Evolutionary conservation across 495 filamentous ascomycete species (phyloP).

Genomic region (Aspergillus coremiiformis): DNA sequence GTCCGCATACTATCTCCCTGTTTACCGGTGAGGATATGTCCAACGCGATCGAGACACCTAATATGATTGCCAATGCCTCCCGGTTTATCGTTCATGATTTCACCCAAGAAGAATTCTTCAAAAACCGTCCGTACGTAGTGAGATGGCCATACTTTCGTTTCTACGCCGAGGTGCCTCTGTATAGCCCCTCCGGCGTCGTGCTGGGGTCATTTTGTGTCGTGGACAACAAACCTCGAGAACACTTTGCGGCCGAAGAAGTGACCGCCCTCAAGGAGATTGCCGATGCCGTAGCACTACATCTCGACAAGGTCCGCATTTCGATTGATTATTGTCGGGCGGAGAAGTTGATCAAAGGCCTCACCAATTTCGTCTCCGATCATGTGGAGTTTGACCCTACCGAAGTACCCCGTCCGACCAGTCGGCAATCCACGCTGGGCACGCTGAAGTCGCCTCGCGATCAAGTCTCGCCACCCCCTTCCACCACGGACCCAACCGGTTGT

Average conservation of each 20-base stretch:
- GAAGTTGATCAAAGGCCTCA: slow-evolving; percentile 18
- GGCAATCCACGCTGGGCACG: slow-evolving; percentile 29
- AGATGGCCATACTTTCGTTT: slow-evolving; percentile 39
- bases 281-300: slow-evolving; percentile 15
- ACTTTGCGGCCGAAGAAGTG: slow-evolving; percentile 18
- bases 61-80: slow-evolving; percentile 15
- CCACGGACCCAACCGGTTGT: not conserved
- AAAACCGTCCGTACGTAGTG: slow-evolving; percentile 29
- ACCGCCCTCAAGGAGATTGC: slow-evolving; percentile 22
- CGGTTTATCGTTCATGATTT: slow-evolving; percentile 43
- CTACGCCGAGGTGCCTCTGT: slow-evolving; percentile 57
- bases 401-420: not conserved
- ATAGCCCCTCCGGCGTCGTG: slow-evolving; percentile 46
- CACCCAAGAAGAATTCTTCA: slow-evolving; percentile 34
- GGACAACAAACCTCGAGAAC: slow-evolving; percentile 40
- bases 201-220: slow-evolving; percentile 58
- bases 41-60: not conserved
- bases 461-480: slow-evolving; percentile 4
- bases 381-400: slow-evolving; percentile 1
- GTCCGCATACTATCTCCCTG: not conserved
- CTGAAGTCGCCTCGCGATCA: slow-evolving; percentile 18
- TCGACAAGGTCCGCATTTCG: slow-evolving; percentile 17
- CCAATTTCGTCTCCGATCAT: slow-evolving; percentile 15
- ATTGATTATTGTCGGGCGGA: slow-evolving; percentile 13
- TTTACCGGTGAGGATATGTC: slow-evolving; percentile 23